phyloP scores from a whole-genome alignment of 345 rosid species.

The Aethionema arabicum region DNA sequence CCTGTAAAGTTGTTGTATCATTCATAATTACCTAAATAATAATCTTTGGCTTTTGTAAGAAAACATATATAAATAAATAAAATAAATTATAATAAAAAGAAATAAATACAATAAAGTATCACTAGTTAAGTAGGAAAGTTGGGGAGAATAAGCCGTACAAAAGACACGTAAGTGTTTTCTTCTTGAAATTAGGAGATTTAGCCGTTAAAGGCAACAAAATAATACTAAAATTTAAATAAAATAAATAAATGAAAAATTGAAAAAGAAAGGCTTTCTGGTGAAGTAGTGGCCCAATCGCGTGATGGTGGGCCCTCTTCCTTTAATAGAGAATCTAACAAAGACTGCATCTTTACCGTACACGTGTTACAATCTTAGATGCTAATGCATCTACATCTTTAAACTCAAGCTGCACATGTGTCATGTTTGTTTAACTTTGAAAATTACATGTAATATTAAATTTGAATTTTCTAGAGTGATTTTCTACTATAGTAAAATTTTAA shows the following conservation, averaged over 20 bases:
- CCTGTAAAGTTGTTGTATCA: slow-evolving; percentile 10
- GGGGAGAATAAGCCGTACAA: slow-evolving; percentile 29
- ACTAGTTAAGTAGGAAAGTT: slow-evolving; percentile 21
- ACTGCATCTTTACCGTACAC: slow-evolving; percentile 2
- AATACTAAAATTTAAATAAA: not conserved
- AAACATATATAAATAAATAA: not conserved
- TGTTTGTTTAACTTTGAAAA: too few species aligned
- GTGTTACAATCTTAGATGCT: slow-evolving; percentile 11
- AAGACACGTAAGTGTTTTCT: slow-evolving; percentile 28
- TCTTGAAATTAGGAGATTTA: slow-evolving; percentile 19
- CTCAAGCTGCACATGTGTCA: too few species aligned
- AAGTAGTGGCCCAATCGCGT: slow-evolving; percentile 32
- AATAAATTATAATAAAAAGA: not conserved
- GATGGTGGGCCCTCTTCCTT: slow-evolving; percentile 4
- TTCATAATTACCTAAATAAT: slow-evolving; percentile 23
- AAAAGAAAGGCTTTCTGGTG: slow-evolving; percentile 18
- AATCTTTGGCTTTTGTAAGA: not conserved
- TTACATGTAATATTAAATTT: too few species aligned
- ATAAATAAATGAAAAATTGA: not conserved
- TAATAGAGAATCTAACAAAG: slow-evolving; percentile 10
- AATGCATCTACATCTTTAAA: too few species aligned
- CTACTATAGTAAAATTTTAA: too few species aligned
- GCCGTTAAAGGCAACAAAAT: slow-evolving; percentile 15
- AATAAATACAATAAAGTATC: not conserved
- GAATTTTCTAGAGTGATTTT: too few species aligned